Percentiles rank a stretch among this genome's conserved stretches.
Evolutionary conservation across 1,139 yeast genomes (phyloP).

Genomic region (Chernovozyma sophiae-reginae): DNA sequence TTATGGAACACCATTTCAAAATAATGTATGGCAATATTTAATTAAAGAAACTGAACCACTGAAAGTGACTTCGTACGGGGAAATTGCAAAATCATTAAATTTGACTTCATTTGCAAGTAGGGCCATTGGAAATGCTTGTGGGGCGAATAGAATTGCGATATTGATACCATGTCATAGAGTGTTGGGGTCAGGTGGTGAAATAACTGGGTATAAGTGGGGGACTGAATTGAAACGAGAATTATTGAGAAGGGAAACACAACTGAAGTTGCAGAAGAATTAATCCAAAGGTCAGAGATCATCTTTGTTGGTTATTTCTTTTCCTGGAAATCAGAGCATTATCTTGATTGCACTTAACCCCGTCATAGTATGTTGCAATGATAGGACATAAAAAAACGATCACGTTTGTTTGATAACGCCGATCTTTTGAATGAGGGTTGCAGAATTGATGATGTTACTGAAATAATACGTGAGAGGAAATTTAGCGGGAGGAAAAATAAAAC

Average conservation of each 20-base stretch:
- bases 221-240: slow-evolving; percentile 13
- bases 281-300: too few species aligned
- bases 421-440: too few species aligned
- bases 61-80: slow-evolving; percentile 13
- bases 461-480: too few species aligned
- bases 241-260: slow-evolving; percentile 10
- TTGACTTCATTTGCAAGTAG: slow-evolving; percentile 16
- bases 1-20: slow-evolving; percentile 22
- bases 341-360: too few species aligned
- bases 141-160: slow-evolving; percentile 21
- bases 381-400: too few species aligned
- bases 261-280: too few species aligned
- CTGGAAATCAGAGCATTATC: too few species aligned
- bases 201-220: slow-evolving; percentile 23
- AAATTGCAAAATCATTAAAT: slow-evolving; percentile 12
- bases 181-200: slow-evolving; percentile 7
- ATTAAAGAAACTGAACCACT: slow-evolving; percentile 13
- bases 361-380: too few species aligned
- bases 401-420: too few species aligned
- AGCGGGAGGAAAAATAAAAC: too few species aligned
- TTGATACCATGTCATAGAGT: slow-evolving; percentile 26
- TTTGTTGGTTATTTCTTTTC: too few species aligned
- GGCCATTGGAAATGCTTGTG: slow-evolving; percentile 22
- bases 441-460: too few species aligned
- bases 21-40: slow-evolving; percentile 19